Base-by-base conservation (phyloP, 192 early-diverging fungal genomes). In the Backusella psychrophila region DNA sequence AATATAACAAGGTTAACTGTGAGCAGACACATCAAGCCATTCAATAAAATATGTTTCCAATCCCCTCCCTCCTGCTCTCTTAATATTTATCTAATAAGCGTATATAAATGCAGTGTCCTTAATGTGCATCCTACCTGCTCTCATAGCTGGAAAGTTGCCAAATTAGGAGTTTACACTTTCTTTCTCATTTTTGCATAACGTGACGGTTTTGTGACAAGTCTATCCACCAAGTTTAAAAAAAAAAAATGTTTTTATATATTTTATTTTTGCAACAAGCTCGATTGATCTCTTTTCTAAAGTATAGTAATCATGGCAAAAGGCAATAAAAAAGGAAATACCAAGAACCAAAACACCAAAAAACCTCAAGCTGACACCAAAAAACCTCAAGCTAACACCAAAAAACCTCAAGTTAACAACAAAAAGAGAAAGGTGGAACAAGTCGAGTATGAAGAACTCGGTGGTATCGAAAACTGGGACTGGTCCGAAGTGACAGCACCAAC, bases 401-500 rank as follows among this genome's bases (percentile, higher is more conserved):
- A 39, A 6, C 29, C 70, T 29, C 41, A 44, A 14, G 39, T 23
- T 3, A 71, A 42, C 36, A 70, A 46, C 4, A 71, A 49, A 44
- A 71, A 68, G 33, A 36, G 33, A 68, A 71, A 71, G 70, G 26
- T 44, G 0, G 70, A 49, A 71, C 29, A 71, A 17, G 42, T 71
- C 19, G 65, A 73, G 12, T 78, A 75, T 70, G 78, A 79, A 49
- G 82, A 80, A 31, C 77, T 84, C 49, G 80, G 78, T 71, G 71
- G 69, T 1, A 75, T 85, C 4, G 82, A 87, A 36, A 78, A 78
- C 4, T 88, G 89, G 87, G 88, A 82, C 41, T 94, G 93, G 93
- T 84, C 80, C 12, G 78, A 86, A 19, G 88, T 93, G 2, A 23
- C 76, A 2, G 59, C 84, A 12, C 84, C 88, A 6, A 78, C 87